Base-by-base conservation (phyloP, 768 basidiomycete genomes). In the Crassisporium funariophilum region DNA sequence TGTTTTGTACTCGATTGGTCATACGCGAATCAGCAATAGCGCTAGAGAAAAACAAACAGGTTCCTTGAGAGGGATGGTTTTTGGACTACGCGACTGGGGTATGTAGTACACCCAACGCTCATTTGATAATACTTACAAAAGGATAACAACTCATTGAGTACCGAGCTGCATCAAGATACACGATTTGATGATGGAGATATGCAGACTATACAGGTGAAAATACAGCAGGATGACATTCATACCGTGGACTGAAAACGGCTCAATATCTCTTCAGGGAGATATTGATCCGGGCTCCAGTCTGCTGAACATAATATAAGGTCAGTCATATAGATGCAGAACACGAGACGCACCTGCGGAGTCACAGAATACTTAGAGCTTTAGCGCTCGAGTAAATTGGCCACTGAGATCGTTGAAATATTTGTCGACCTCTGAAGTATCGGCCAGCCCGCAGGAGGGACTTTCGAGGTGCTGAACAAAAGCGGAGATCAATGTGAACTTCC, bases 401-500 rank as follows among this genome's bases (percentile, higher is more conserved):
- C 62, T 60, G 44, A 73, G 50, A 16, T 47, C 49, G 5, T 54
- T 43, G 46, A 63, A 58, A 9, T 53, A 48, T 35, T 54, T 46
- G 49, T 65, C 56, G n/a, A 73, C 63, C 38, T 59, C 36, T 25
- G 54, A 37, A 53, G 67, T 63, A 42, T 50, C 56, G 13, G 66
- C 60, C 4, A 71, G 46, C 2, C 67, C 66, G 47, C 73, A 75
- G 4, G 48, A 35, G 12, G 59, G 68, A 46, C 64, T 70, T 57
- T 76, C 75, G 20, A 76, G 61, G 55, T 76, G 75, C 47, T 73
- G 72, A 20, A 71, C 61, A 21, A 77, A 50, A 2, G 58, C 71
- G 6, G 72, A 74, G 20, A 75, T 58, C 25, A 69, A 52, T 20
- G 57, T 61, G 50, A 65, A 71, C 49, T 61, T 49, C 31, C 15